Conservation (phyloP, 768 basidiomycete species). For the Leucogyrophana mollusca region DNA sequence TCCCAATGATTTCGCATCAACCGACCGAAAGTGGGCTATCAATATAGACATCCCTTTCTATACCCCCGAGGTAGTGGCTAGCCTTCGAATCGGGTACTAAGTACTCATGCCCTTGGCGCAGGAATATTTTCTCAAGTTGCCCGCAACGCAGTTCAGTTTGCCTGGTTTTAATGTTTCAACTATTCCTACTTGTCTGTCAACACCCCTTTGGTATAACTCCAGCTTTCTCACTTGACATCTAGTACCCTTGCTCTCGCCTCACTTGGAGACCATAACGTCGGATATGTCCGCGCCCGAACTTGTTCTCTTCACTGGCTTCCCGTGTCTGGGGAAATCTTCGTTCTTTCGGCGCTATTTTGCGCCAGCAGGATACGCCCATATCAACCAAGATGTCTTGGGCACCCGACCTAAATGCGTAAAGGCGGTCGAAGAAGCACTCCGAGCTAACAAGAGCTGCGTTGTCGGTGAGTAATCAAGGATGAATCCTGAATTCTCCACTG, state of each 20-base stretch:
- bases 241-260: slow-evolving; percentile 39
- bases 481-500: not conserved
- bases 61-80: slow-evolving; percentile 72
- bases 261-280: slow-evolving; percentile 15
- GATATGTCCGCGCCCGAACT: slow-evolving; percentile 36
- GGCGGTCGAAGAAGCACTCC: slow-evolving; percentile 54
- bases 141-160: slow-evolving; percentile 42
- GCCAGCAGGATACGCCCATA: slow-evolving; percentile 67
- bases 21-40: slow-evolving; percentile 83
- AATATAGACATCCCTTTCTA: slow-evolving; percentile 73
- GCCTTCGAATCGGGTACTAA: not conserved
- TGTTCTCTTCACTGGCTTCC: slow-evolving; percentile 61
- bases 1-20: slow-evolving; percentile 70
- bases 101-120: slow-evolving; percentile 25
- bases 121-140: slow-evolving; percentile 76
- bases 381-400: slow-evolving; percentile 84
- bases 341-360: slow-evolving; percentile 74
- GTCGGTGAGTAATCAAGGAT: slow-evolving; percentile 53
- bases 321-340: slow-evolving; percentile 76
- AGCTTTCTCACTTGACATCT: slow-evolving; percentile 6
- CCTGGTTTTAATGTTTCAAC: slow-evolving; percentile 68
- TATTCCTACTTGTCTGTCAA: slow-evolving; percentile 29
- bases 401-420: slow-evolving; percentile 76
- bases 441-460: slow-evolving; percentile 63
- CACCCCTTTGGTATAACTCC: slow-evolving; percentile 1